Conservation (phyloP, 306 rosid genomes). For the Mimosa pudica region DNA sequence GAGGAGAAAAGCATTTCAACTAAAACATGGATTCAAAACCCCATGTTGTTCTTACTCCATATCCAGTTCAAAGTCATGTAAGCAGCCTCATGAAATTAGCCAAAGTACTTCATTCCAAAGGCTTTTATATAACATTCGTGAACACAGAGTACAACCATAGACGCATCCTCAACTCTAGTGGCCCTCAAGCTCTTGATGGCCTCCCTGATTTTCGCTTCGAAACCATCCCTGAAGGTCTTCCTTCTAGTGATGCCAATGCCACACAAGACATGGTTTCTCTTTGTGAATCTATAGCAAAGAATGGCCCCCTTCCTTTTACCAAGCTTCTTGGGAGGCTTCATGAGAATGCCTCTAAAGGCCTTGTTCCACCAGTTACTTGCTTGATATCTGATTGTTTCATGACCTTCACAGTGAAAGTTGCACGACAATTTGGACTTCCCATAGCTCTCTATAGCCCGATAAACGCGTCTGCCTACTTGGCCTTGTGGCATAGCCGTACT, state of each 20-base stretch:
- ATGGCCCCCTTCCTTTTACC: not conserved
- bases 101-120: not conserved
- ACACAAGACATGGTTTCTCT: not conserved
- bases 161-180: not conserved
- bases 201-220: not conserved
- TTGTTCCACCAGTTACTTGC: not conserved
- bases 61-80: not conserved
- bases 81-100: not conserved
- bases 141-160: not conserved
- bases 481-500: not conserved
- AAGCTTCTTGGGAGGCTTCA: not conserved
- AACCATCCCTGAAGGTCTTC: slow-evolving; percentile 1
- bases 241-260: not conserved
- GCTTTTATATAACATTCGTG: not conserved
- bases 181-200: not conserved
- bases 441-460: slow-evolving; percentile 16
- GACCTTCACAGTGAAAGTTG: not conserved
- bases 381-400: not conserved
- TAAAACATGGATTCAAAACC: not conserved
- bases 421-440: not conserved
- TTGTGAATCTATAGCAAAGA: not conserved
- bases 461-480: not conserved
- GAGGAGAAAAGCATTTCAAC: not conserved
- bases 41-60: not conserved
- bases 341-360: not conserved